Percentiles rank a stretch among this genome's conserved stretches.
These are phyloP conservation scores for Alnus glutinosa DNA, from an alignment of 306 rosid genomes.

Conservation along the genomic window DNA sequence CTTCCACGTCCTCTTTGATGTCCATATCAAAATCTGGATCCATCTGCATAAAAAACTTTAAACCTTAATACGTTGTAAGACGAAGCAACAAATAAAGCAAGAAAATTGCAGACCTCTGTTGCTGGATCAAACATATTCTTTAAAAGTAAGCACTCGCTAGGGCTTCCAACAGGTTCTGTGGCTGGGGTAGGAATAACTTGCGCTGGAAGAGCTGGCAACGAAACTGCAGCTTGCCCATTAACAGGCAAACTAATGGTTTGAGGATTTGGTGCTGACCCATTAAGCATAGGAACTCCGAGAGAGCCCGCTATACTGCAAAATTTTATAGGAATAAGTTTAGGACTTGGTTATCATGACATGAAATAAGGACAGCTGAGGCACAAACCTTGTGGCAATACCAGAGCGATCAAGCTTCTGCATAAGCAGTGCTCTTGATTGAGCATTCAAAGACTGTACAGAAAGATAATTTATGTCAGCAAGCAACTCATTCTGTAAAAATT, in stretches of 20 bases:
- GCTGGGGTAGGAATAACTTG: conserved; percentile 51
- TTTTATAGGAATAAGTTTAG: conserved; percentile 7
- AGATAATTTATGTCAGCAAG: conserved; percentile 21
- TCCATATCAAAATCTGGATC: conserved; percentile 90
- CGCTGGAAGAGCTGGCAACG: conserved; percentile 50
- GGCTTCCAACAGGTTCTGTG: conserved; percentile 71
- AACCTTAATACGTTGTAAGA: conserved; percentile 19
- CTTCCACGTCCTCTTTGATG: conserved; percentile 93
- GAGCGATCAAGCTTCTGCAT: conserved; percentile 95
- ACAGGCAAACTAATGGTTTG: conserved; percentile 58
- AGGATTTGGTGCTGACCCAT: conserved; percentile 69
- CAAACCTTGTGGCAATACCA: conserved; percentile 80
- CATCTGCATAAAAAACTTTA: conserved; percentile 48
- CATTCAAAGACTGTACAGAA: conserved; percentile 78
- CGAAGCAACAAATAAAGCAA: conserved; percentile 20
- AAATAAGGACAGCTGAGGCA: conserved; percentile 14
- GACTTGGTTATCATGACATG: background rate
- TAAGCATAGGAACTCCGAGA: conserved; percentile 60
- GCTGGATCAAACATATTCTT: conserved; percentile 97
- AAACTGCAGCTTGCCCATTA: conserved; percentile 55
- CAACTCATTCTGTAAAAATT: conserved; percentile 3
- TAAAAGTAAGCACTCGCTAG: conserved; percentile 85
- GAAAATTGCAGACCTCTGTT: conserved; percentile 64
- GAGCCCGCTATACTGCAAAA: conserved; percentile 70
- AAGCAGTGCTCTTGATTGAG: conserved; percentile 92